Conservation (phyloP, 441 rosid genomes). For the Aquilaria agallochum region DNA sequence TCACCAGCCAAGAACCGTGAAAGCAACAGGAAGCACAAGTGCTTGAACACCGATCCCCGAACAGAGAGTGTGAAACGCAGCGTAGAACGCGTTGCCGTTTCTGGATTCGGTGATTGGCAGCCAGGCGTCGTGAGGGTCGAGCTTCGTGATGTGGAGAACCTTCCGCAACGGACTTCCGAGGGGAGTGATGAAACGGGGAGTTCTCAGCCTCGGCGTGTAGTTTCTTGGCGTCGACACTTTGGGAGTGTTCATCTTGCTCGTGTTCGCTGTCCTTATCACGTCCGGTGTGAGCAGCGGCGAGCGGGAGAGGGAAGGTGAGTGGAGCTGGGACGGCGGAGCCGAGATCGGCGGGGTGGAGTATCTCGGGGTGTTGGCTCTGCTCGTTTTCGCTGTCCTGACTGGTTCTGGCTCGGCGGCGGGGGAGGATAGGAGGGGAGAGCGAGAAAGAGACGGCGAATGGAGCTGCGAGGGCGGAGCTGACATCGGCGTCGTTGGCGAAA, state of each 20-base stretch:
- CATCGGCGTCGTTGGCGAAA: slow-evolving; percentile 33
- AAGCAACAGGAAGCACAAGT: slow-evolving; percentile 67
- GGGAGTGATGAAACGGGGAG: slow-evolving; percentile 55
- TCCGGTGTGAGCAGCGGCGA: slow-evolving; percentile 49
- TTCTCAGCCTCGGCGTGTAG: slow-evolving; percentile 30
- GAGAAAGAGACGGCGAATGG: slow-evolving; percentile 61
- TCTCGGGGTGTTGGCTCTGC: slow-evolving; percentile 29
- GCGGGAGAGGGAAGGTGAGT: slow-evolving; percentile 61
- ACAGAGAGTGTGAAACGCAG: slow-evolving; percentile 69
- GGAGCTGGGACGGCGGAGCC: slow-evolving; percentile 62
- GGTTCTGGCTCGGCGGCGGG: slow-evolving; percentile 29
- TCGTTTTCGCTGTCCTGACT: slow-evolving; percentile 25
- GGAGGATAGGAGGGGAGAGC: slow-evolving; percentile 46
- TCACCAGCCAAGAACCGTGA: slow-evolving; percentile 64
- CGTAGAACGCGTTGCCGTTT: slow-evolving; percentile 58
- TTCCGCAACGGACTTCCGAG: slow-evolving; percentile 48
- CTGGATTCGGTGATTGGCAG: slow-evolving; percentile 70
- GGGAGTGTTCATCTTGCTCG: slow-evolving; percentile 25
- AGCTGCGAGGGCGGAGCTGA: slow-evolving; percentile 66
- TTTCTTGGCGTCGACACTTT: slow-evolving; percentile 27
- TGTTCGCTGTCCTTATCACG: slow-evolving; percentile 28
- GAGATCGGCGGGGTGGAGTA: slow-evolving; percentile 44
- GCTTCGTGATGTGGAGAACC: slow-evolving; percentile 54
- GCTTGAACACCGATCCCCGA: slow-evolving; percentile 71
- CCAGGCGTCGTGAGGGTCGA: slow-evolving; percentile 71